Conservation (phyloP, 2,329 filamentous ascomycete genomes). For the Aspergillus sp. region DNA sequence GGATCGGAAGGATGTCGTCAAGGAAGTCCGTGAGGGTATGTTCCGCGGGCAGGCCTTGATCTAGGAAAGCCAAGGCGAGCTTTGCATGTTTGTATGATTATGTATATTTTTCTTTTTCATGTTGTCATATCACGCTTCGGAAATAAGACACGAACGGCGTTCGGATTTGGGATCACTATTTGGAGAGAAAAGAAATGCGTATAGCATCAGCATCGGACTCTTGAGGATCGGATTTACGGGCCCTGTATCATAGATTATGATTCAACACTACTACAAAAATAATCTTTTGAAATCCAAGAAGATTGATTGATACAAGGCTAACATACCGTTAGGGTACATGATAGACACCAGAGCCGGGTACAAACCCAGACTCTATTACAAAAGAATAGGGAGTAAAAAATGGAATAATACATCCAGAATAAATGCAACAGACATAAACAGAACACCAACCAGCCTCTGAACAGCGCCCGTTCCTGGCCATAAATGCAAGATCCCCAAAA, state of each 20-base stretch:
- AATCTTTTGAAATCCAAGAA: no score
- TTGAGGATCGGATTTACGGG: no score
- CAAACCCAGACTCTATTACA: no score
- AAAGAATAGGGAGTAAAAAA: no score
- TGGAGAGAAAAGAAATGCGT: neutral
- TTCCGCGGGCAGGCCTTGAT: slow-evolving; percentile 72
- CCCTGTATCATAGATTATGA: slow-evolving; percentile 2
- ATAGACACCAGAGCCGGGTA: no score
- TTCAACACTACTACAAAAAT: neutral
- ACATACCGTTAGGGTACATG: no score
- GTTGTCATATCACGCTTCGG: slow-evolving; percentile 2
- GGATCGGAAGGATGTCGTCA: slow-evolving; percentile 81
- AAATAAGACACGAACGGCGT: neutral
- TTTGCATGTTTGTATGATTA: slow-evolving; percentile 8
- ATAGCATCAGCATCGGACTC: neutral
- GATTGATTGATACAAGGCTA: no score
- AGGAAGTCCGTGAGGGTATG: slow-evolving; percentile 85
- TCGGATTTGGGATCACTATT: neutral
- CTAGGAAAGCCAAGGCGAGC: slow-evolving; percentile 28
- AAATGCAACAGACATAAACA: neutral
- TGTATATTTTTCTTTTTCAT: neutral
- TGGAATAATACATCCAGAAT: no score
- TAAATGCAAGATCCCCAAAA: neutral
- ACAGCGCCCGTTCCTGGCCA: neutral
- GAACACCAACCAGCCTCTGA: neutral